phyloP scores from a whole-genome alignment of 176 grass and related monocot genomes.

The Oryza rufipogon region DNA sequence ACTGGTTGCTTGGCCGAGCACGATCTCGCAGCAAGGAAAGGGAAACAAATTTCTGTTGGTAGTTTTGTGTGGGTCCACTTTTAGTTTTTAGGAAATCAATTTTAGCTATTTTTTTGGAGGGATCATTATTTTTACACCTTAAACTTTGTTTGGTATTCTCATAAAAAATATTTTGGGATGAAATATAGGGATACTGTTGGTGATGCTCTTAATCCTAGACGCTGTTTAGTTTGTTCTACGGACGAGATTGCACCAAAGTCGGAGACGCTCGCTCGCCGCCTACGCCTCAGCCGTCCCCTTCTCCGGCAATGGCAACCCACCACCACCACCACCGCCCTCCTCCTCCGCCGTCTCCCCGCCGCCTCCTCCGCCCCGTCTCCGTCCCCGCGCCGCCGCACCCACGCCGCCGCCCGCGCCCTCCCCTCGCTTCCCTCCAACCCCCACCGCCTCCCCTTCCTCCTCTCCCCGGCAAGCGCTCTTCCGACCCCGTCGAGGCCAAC shows the following conservation, averaged over 20 bases:
- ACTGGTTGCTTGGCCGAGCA: no score
- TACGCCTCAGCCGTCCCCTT: not conserved
- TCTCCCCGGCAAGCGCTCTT: constrained; percentile 5
- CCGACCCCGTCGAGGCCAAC: constrained; percentile 4
- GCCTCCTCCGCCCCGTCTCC: not conserved
- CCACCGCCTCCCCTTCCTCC: not conserved
- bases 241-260: not conserved
- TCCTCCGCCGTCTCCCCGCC: not conserved
- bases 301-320: not conserved
- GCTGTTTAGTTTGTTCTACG: not conserved
- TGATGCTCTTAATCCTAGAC: no score
- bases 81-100: no score
- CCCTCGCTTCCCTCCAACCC: not conserved
- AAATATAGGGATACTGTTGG: no score
- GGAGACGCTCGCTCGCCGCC: not conserved
- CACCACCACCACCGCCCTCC: constrained; percentile 32
- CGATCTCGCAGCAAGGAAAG: no score
- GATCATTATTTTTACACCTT: no score
- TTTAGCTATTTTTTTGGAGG: no score
- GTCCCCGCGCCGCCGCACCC: not conserved
- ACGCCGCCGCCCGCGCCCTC: not conserved
- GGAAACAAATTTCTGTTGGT: no score
- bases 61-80: no score
- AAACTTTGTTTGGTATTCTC: no score
- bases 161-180: no score